Base-by-base conservation (phyloP, 2,329 filamentous ascomycete species). In the Juglanconis sp. region DNA sequence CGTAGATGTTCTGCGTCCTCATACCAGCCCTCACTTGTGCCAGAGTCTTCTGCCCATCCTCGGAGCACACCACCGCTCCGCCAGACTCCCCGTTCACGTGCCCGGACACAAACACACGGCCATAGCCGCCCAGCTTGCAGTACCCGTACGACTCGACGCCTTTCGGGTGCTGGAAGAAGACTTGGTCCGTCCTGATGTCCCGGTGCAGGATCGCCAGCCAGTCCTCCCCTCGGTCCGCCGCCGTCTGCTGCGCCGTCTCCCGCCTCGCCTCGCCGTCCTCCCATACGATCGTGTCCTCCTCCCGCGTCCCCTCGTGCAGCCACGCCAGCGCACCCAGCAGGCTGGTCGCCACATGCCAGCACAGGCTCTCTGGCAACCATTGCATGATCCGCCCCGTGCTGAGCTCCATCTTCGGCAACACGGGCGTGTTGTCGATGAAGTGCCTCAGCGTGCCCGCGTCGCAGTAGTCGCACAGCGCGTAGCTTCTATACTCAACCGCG, bases 201-300 rank as follows among this genome's bases (percentile, higher is more conserved):
- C 79, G 74, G 62, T 85, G 82, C 47, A 85, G 67, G 36, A 84
- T 77, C 0, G 81, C 76, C 59, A 78, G 71, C 82, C 82, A 85
- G 54, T 63, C 63, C 47, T 50, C 46, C 3, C 47, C 42, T 4
- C 53, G 36, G 11, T 36, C 30, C 34, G 8, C 38, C 4, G 55
- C 49, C 42, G 51, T 64, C 56, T 34, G 54, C 53, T 17, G 42
- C 31, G 38, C 44, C 49, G 50, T 57, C 35, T 13, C 40, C 24
- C 52, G 34, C 8, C 40, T 30, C 31, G 51, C 35, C 15, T 17
- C 11, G 53, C 44, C 55, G n/a, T 11, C 44, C 56, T 36, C 2
- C 51, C 3, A 4, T 17, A 51, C 5, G 35, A 47, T 1, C 42
- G 68, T 55, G 24, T 62, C 61, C 34, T 66, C 63, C 11, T 72